Base-by-base conservation (phyloP, 306 rosid genomes). In the Inga oerstediana region DNA sequence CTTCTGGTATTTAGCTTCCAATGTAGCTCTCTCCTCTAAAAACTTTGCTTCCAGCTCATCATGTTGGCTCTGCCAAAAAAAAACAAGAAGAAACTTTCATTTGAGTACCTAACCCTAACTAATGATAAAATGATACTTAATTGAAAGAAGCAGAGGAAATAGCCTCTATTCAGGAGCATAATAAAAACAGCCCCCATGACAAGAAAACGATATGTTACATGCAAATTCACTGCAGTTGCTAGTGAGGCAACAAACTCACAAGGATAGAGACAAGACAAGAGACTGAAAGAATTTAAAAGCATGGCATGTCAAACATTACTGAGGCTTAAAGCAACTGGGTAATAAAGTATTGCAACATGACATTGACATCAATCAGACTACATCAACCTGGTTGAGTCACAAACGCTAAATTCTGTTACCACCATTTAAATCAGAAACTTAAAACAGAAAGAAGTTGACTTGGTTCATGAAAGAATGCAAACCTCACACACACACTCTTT, bases 1-100 rank as follows among this genome's bases (percentile, higher is more conserved):
- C 77, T 86, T 84, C 70, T 81, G 88, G 84, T 89, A 89, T 81
- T 82, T 89, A 79, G 85, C 89, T 83, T 87, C 89, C 85, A 89
- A 82, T 67, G 67, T 49, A 14, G 89, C 86, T 73, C 88, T 77
- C 77, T 89, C 92, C 81, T 85, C 89, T 75, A 89, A 76, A 70
- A 81, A 85, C 79, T 87, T 84, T n/a, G 85, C 74, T 82, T 85
- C 85, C 73, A 85, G 49, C 64, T 81, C 86, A 45, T 87, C 84
- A 76, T 87, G 88, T 68, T 79, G 64, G 5, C 27, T 48, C 92
- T 89, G 84, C 82, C 32, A 34, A 12, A 11, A 76, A 82, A 58
- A 71, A 22, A 16, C 14, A 79, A 49, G 30, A 83, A 62, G 48
- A 81, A 19, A 64, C 48, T 59, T 35, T 77, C 79, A 81, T 73